Evolutionary conservation across 352 stramenopile genomes (phyloP), one percentile per base, ranked within the genome.

Genomic region (Phytophthora podocarpi): DNA sequence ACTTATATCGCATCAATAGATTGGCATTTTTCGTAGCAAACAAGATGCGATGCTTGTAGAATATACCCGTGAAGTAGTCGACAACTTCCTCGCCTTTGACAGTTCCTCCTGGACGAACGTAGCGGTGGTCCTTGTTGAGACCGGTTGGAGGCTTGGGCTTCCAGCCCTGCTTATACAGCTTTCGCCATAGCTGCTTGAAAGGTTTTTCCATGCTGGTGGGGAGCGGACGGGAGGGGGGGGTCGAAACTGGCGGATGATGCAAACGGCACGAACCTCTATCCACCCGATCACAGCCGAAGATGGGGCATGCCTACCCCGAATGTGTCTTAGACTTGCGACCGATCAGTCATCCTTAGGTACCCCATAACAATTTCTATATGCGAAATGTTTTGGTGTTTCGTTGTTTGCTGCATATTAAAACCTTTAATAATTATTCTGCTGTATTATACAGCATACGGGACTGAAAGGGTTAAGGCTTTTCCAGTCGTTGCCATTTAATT

Each of bases 321-420:
- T n/a, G n/a, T n/a, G n/a, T n/a, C n/a, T n/a, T n/a, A n/a, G n/a
- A n/a, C n/a, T n/a, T n/a, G n/a, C n/a, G n/a, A n/a, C n/a, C n/a
- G 24, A 54, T 42, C 18, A 24, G 20, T 6, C 6, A 42, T 28
- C 15, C 18, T 43, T 34, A 32, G 0, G 32, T 11, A 2, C 20
- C 4, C 3, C 16, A 35, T 43, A n/a, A 43, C 32, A 43, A 43
- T 27, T 4, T 5, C 5, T 16, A 23, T 45, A 54, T 54, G 46
- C 31, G 46, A 43, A 13, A 34, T 5, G 2, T 35, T 54, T 43
- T 35, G 18, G 2, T 35, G 23, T 43, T 35, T 30, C 46, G 32
- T n/a, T 35, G 46, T 54, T 54, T 21, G 12, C 46, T 54, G 46
- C 20, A 52, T 40, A 54, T 45, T 54, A 43, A 43, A 35, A 54